Evolutionary conservation across 2,329 filamentous ascomycete genomes (phyloP), one percentile per base, ranked within the genome.

Genomic region (Juglanconis sp.): DNA sequence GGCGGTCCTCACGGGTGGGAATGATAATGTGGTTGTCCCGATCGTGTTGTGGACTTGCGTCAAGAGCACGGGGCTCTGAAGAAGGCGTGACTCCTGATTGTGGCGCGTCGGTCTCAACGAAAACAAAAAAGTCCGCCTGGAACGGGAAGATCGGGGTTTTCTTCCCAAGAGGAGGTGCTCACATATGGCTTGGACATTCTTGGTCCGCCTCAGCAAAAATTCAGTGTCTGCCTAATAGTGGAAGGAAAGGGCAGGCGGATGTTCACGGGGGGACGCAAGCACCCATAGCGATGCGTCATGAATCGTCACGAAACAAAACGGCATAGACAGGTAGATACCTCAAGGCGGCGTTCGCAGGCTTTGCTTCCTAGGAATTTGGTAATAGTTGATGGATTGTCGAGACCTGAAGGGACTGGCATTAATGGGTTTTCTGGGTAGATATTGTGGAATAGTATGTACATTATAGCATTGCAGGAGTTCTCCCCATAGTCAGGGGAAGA

Each of bases 11-110:
- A 98, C 95, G 13, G 95, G 95, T 2, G 95, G 94, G 35, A 99
- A 99, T 74, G 95, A 99, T 80, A 99, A 99, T 79, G 95, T 99
- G 17, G 88, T 98, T 65, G 94, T 98, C 65, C 95, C 95, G 4
- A 86, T 99, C 60, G 87, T 96, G 54, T 76, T 99, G 63, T 99
- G 95, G 95, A 84, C 93, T 62, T 87, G 96, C 68, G 92, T 96
- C 44, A 90, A 94, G 74, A 91, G 91, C 35, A 61, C 51, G n/a
- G 58, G 61, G 10, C 48, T 63, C 13, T 63, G 44, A 60, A 4
- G 10, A 2, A 36, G n/a, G 34, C 5, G 17, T 24, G 24, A 24
- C 24, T 24, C 2, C 24, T 24, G 24, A 2, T 24, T 24, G 24
- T 24, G 24, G 24, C 24, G 24, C 24, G 24, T 2, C 17, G 17